Base-by-base conservation (phyloP, 2,329 filamentous ascomycete genomes). In the Exophiala mesophila region DNA sequence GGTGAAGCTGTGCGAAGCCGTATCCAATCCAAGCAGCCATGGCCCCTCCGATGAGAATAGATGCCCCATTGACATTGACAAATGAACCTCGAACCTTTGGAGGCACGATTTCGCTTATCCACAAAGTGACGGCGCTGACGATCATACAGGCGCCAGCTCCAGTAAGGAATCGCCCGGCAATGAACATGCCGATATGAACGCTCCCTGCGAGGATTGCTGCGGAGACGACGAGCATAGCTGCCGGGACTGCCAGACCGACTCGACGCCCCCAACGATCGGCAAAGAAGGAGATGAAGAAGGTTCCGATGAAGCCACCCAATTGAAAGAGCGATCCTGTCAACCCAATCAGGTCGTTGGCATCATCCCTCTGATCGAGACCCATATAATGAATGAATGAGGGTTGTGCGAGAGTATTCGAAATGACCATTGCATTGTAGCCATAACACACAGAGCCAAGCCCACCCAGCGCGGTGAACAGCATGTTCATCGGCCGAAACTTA, bases 331-430 rank as follows among this genome's bases (percentile, higher is more conserved):
- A 31, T 5, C 68, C 69, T 31, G 69, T 57, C 29, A 31, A 13
- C 7, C 29, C 29, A 30, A 69, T 65, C n/a, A 67, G 57, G 44
- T 64, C 62, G 3, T 64, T 60, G 0, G 66, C 67, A 40, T 64
- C 60, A 1, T 47, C 60, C 40, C 58, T 54, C 3, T 59, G 38
- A 2, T 63, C 62, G 8, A 71, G 58, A 17, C 62, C 50, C 41
- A 70, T 63, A 53, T 64, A 65, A 3, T 51, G 56, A 54, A 66
- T 68, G 58, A 70, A 70, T 20, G 57, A 63, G 3, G 67, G 66
- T 43, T 71, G 66, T 31, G 29, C n/a, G 5, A 31, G n/a, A 6
- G 29, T 31, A 5, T 12, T 6, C 7, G 29, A 31, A 16, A 31
- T 12, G 5, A 31, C n/a, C 13, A 31, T 6, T 5, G 29, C 29